Base-by-base conservation (phyloP, 1,139 yeast genomes). In the Sugiyamaella sp. region DNA sequence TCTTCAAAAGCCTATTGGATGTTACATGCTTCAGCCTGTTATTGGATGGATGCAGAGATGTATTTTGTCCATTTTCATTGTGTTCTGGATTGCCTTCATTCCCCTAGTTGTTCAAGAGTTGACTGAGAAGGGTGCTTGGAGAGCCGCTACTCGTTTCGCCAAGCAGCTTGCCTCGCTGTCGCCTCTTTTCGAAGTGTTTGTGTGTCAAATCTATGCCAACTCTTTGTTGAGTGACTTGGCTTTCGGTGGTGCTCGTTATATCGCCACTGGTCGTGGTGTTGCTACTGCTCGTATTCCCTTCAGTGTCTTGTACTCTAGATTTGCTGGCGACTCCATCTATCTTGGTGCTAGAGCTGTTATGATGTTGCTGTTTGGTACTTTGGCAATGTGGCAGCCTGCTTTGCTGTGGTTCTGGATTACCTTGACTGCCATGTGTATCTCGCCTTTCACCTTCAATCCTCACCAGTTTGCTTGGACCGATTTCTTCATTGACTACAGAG, bases 401-500 rank as follows among this genome's bases (percentile, higher is more conserved):
- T 79, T 95, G 68, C 76, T 93, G 66, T 93, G 99, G 98, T 95
- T 95, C 85, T 93, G 98, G 97, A 91, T 96, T 55, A 88, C 97
- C 20, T 78, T 91, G 66, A 80, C 91, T 52, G 89, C 99, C 5
- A 81, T 93, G 78, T 82, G 90, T 76, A 82, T 90, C 67, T 86
- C 98, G 48, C 99, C 99, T 67, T 91, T 93, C 73, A 71, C 93
- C 60, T 93, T 89, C 82, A 93, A 93, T 77, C 99, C 99, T 55
- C 99, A 93, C 77, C 99, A 93, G 78, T 93, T 95, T 74, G 88
- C 99, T 55, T 90, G 97, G 96, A 95, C 90, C 72, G 99, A 93
- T 75, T 95, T 89, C 83, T 93, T 95, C 75, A 87, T 93, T 74
- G 99, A 93, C 74, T 93, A 95, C 84, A 88, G 99, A 75, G 99